Evolutionary conservation across 345 rosid species (phyloP), one percentile per base, ranked within the genome.

Genomic region (Angophora floribunda): DNA sequence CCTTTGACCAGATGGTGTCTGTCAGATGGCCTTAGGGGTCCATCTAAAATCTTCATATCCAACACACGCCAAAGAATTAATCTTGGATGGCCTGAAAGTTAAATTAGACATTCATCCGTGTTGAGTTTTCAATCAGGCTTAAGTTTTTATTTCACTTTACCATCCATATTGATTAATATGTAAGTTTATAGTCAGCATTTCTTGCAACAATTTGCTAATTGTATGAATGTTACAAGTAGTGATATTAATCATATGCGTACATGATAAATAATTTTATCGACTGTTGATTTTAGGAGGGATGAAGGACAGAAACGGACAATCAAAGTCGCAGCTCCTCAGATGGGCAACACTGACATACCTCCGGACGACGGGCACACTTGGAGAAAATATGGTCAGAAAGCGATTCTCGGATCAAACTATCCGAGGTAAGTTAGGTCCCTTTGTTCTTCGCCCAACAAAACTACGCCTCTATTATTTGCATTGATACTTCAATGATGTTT

Each of bases 341-440:
- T 90, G 16, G 99, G 99, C 67, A 97, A 96, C 67, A 91, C 92
- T 4, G 95, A 94, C 45, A 70, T 95, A 47, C 97, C 97, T 14
- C 98, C 97, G 1, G 99, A 96, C 8, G 99, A 97, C 87, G 95
- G 95, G 51, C 92, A 90, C 91, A 94, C 98, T 32, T 97, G 99
- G 98, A 92, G 98, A 90, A 97, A 97, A 88, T 97, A 97, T 50
- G 99, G 99, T 16, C 99, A 97, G 90, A 97, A 97, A 89, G 97
- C 93, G 88, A 97, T 97, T 65, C 90, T 96, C 36, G 94, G 92
- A 49, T 95, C 99, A 5, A 95, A 10, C 63, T 94, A 79, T 47
- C 99, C 99, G 13, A 95, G 99, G 99, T 97, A 94, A 59, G 10
- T 11, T 13, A 50, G 28, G 17, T 28, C 11, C 17, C 41, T 5